Conservation (phyloP, 306 rosid species). For the Cajanus cajan region DNA sequence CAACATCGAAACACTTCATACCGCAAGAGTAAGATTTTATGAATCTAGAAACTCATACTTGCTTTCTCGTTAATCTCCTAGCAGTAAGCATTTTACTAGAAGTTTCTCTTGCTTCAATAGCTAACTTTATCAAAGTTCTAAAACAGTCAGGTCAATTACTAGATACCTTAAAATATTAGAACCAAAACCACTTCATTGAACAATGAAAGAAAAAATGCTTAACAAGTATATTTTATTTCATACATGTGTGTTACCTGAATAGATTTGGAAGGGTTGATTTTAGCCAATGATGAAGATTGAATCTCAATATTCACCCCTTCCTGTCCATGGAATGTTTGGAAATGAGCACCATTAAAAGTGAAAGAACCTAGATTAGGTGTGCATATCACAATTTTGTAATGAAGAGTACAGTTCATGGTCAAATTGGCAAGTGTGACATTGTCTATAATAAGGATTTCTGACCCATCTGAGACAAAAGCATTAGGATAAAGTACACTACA, state of each 20-base stretch:
- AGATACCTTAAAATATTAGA: background rate
- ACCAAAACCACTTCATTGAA: no score
- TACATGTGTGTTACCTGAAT: conserved; percentile 3
- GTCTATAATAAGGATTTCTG: conserved; percentile 1
- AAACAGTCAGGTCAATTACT: no score
- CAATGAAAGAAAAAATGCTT: background rate
- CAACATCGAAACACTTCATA: background rate
- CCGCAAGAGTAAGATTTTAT: no score
- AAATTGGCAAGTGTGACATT: conserved; percentile 8
- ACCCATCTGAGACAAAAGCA: background rate
- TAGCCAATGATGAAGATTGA: background rate
- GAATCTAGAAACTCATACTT: no score
- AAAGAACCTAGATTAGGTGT: conserved; percentile 11
- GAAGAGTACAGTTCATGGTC: background rate
- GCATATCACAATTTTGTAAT: background rate
- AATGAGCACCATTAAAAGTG: background rate
- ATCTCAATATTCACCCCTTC: background rate
- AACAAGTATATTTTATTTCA: background rate
- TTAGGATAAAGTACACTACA: background rate
- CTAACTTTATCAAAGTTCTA: background rate
- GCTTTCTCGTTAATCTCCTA: no score
- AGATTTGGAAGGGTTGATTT: background rate
- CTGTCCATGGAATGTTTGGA: background rate
- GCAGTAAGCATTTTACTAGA: background rate
- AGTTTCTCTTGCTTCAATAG: background rate